phyloP scores from a whole-genome alignment of 352 stramenopile species.

The Elongisporangium undulatum region DNA sequence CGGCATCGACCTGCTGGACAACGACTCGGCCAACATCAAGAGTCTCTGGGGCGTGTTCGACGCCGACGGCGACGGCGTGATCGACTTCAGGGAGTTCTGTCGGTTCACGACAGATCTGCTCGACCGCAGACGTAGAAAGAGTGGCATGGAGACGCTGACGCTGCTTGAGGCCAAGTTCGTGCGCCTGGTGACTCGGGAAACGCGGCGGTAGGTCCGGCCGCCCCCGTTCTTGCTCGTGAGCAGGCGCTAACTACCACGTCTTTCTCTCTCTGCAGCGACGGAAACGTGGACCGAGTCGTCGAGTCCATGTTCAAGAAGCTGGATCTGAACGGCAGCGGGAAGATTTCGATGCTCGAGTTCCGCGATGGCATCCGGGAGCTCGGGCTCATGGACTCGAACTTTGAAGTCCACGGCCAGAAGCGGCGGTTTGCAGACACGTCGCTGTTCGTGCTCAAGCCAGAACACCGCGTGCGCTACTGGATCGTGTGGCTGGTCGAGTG shows the following conservation, averaged over 20 bases:
- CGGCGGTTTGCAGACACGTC: slow-evolving; percentile 34
- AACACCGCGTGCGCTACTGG: slow-evolving; percentile 30
- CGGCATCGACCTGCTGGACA: slow-evolving; percentile 23
- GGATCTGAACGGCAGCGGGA: slow-evolving; percentile 28
- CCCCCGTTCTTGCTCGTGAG: background rate
- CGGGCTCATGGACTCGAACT: slow-evolving; percentile 42
- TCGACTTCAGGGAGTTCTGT: slow-evolving; percentile 42
- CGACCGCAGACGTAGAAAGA: slow-evolving; percentile 23
- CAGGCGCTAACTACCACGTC: background rate
- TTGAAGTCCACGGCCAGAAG: slow-evolving; percentile 36
- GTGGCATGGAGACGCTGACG: slow-evolving; percentile 16
- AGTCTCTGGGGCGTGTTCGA: slow-evolving; percentile 37
- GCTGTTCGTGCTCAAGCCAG: slow-evolving; percentile 26
- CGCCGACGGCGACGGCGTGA: slow-evolving; percentile 31
- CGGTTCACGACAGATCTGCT: slow-evolving; percentile 35
- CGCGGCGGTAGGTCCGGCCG: slow-evolving; percentile 10
- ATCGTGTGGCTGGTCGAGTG: slow-evolving; percentile 42
- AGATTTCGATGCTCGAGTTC: slow-evolving; percentile 38
- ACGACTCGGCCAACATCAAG: slow-evolving; percentile 25
- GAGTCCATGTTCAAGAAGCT: slow-evolving; percentile 33
- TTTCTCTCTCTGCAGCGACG: background rate
- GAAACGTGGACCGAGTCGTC: slow-evolving; percentile 19
- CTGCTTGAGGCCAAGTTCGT: slow-evolving; percentile 28
- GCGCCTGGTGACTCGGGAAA: slow-evolving; percentile 27
- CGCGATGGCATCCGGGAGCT: slow-evolving; percentile 33